Conservation (phyloP, 768 basidiomycete genomes). For the Rhodotorula kratochvilovae region DNA sequence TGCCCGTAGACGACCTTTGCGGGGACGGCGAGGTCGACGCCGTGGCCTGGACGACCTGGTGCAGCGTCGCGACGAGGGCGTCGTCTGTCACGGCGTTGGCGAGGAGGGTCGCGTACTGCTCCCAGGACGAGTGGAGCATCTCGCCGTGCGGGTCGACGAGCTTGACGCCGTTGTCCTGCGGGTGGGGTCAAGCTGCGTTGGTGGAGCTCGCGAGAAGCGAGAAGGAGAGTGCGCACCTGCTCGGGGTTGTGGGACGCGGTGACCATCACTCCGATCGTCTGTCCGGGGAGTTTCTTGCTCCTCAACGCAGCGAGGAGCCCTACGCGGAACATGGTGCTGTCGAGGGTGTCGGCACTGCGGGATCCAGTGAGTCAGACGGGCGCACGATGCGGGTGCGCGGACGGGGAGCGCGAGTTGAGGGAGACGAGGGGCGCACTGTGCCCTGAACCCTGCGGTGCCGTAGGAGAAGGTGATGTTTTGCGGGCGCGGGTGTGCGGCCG, state of each 20-base stretch:
- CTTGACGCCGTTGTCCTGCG: conserved; percentile 96
- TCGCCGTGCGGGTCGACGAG: conserved; percentile 94
- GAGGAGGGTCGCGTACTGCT: conserved; percentile 73
- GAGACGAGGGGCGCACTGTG: conserved; percentile 42
- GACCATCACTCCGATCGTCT: conserved; percentile 94
- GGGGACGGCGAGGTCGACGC: conserved; percentile 74
- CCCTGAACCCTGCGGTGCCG: conserved; percentile 53
- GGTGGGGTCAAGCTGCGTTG: neutral
- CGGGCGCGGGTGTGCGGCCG: conserved; percentile 48
- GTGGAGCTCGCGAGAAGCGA: neutral
- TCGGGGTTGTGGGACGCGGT: conserved; percentile 99
- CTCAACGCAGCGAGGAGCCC: conserved; percentile 83
- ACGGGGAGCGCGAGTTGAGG: neutral
- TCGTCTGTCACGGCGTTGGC: conserved; percentile 75
- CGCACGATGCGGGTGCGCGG: neutral
- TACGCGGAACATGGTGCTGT: conserved; percentile 89
- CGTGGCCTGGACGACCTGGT: conserved; percentile 60
- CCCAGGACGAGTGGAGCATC: conserved; percentile 94
- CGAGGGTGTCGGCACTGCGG: conserved; percentile 53
- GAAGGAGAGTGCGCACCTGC: conserved; percentile 53
- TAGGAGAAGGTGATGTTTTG: conserved; percentile 47
- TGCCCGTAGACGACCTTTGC: conserved; percentile 72
- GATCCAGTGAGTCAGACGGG: neutral
- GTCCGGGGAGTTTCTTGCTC: conserved; percentile 85
- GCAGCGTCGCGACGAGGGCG: conserved; percentile 65